Base-by-base conservation (phyloP, 176 grass and related monocot species). In the Paspalum notatum region DNA sequence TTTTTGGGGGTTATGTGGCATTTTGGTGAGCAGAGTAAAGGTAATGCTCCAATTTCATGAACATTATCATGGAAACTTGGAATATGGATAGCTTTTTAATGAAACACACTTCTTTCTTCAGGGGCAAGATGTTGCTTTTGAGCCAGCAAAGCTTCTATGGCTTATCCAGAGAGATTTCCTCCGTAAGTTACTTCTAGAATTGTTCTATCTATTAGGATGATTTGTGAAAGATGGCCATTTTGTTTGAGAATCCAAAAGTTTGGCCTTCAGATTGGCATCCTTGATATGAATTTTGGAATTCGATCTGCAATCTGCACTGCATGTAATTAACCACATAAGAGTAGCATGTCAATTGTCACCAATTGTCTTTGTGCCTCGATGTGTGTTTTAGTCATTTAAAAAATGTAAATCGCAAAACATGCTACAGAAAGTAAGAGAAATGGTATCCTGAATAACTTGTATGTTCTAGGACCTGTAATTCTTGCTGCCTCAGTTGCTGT, bases 121-220 rank as follows among this genome's bases (percentile, higher is more conserved):
- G 96, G 96, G 96, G 38, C 84, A 93, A 88, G 96, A 99, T 88
- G 77, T 91, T 83, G 90, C 92, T 69, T 99, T 99, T 91, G 96
- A 93, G 79, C 92, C 96, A 78, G 92, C 96, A 66, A 99, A 99
- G 57, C 92, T 99, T 82, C 84, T 99, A 12, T 99, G 96, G 96
- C 92, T 99, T 88, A 99, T 99, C 75, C 96, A 99, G 72, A 94
- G 92, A 76, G 92, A 99, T 88, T 99, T 99, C 54, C 79, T 99
- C 6, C 96, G 96, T 99, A 92, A 99, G 96, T 87, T 86, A 32
- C 45, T 78, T 56, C 39, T 58, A 61, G 40, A 49, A 60, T 87
- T 3, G 8, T 55, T 61, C 42, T 77, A 62, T 13, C 62, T 66
- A 25, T 60, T 68, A 85, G 42, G 5, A 71, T 27, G 53, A 47